phyloP scores from a whole-genome alignment of 129 eudicot species.

The Saposhnikovia divaricata region DNA sequence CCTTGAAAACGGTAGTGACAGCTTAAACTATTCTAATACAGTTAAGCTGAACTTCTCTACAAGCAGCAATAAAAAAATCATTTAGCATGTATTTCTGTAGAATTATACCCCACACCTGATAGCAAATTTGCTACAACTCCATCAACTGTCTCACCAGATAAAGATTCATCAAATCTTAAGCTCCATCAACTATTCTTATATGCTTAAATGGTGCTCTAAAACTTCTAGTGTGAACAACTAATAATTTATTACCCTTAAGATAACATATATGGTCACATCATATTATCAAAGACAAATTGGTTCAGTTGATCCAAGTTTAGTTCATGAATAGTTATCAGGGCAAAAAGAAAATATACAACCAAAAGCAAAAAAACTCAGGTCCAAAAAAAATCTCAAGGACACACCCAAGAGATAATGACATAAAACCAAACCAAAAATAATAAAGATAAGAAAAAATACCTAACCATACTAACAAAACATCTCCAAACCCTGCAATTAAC shows the following conservation, averaged over 20 bases:
- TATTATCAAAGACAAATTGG: not conserved
- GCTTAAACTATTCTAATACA: not conserved
- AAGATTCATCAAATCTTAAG: not conserved
- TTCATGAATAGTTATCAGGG: not conserved
- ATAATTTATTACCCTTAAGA: not conserved
- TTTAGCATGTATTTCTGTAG: not conserved
- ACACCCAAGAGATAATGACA: too few species aligned
- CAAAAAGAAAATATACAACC: too few species aligned
- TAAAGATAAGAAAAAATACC: too few species aligned
- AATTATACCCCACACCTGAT: not conserved
- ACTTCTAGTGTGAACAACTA: not conserved
- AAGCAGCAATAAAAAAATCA: not conserved
- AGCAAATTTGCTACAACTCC: not conserved
- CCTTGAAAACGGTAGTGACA: not conserved
- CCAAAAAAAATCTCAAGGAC: too few species aligned
- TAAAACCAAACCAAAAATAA: too few species aligned
- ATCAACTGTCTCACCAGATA: not conserved
- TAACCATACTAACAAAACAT: too few species aligned
- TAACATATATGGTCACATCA: not conserved
- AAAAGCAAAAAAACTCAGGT: too few species aligned
- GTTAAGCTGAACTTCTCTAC: not conserved
- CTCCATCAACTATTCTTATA: too few species aligned
- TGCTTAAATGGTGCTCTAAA: not conserved
- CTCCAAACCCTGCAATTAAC: too few species aligned
- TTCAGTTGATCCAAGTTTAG: not conserved